Conservation (phyloP, 2,329 filamentous ascomycete species). For the Penicillium sp. region DNA sequence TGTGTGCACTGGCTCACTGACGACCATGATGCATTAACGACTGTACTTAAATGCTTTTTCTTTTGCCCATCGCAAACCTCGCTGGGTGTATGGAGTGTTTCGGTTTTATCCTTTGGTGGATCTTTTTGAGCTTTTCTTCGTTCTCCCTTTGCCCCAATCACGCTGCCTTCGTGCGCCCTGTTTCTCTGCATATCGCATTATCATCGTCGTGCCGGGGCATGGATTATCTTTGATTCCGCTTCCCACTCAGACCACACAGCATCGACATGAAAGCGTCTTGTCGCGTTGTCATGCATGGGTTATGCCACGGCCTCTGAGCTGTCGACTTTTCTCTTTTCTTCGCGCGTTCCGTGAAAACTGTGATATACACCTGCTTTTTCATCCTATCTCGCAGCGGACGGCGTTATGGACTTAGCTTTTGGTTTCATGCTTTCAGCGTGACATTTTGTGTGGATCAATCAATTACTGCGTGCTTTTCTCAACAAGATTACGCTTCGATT, state of each 20-base stretch:
- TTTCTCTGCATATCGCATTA: constrained; percentile 21
- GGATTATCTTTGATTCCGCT: constrained; percentile 2
- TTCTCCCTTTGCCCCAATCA: constrained; percentile 1
- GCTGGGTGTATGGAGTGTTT: constrained; percentile 28
- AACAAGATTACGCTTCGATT: no score
- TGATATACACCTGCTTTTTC: constrained; percentile 18
- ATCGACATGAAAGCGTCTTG: background rate
- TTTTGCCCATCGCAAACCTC: constrained; percentile 22
- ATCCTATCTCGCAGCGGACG: constrained; percentile 23
- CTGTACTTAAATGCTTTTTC: constrained; percentile 25
- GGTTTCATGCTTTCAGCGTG: constrained; percentile 1
- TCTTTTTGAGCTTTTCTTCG: constrained; percentile 9
- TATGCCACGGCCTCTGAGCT: constrained; percentile 10
- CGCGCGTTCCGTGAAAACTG: constrained; percentile 8
- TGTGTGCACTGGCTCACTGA: constrained; percentile 29
- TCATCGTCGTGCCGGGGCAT: constrained; percentile 14
- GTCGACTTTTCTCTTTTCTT: background rate
- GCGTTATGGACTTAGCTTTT: constrained; percentile 19
- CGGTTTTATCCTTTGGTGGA: constrained; percentile 17
- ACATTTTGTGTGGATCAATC: background rate
- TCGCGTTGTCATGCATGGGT: constrained; percentile 8
- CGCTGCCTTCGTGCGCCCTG: constrained; percentile 7
- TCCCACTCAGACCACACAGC: constrained; percentile 2
- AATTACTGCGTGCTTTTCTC: background rate
- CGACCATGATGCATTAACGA: constrained; percentile 37